Evolutionary conservation across 2,329 filamentous ascomycete genomes (phyloP).

Genomic region (Ophiocordyceps camponoti-saundersi): DNA sequence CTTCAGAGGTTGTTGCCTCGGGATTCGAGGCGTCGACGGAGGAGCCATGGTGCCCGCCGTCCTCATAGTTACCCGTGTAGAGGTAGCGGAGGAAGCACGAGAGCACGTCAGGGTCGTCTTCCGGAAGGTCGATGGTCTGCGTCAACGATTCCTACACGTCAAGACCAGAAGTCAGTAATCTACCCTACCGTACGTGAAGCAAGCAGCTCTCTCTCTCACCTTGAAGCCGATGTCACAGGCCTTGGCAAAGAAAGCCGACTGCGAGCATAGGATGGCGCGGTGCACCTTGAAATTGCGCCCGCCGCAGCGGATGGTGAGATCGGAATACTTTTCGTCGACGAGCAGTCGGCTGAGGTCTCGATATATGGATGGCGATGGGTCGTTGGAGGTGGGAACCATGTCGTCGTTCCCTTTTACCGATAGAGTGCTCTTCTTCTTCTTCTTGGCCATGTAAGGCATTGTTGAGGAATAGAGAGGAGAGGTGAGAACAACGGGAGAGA

Average conservation of each 20-base stretch:
- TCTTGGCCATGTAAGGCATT: too few relatives aligned
- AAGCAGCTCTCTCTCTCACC: conserved; percentile 4
- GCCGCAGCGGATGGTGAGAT: conserved; percentile 15
- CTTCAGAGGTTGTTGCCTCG: conserved; percentile 3
- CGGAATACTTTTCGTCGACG: conserved; percentile 9
- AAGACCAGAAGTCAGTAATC: neutral
- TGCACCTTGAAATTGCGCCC: conserved; percentile 14
- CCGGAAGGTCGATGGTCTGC: conserved; percentile 8
- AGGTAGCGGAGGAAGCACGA: conserved; percentile 13
- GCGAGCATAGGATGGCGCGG: conserved; percentile 15
- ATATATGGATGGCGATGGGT: neutral
- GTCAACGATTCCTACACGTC: conserved; percentile 6
- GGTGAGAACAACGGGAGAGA: too few relatives aligned
- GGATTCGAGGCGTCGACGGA: neutral
- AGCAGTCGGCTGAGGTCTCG: conserved; percentile 1
- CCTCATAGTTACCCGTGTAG: conserved; percentile 9
- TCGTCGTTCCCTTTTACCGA: too few relatives aligned
- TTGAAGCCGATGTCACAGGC: conserved; percentile 11
- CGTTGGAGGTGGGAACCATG: too few relatives aligned
- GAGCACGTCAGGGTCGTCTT: conserved; percentile 12
- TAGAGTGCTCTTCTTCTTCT: too few relatives aligned
- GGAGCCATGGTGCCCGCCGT: neutral
- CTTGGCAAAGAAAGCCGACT: conserved; percentile 14
- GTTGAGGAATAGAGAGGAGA: too few relatives aligned
- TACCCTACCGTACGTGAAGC: neutral